Base-by-base conservation (phyloP, 352 stramenopile species). In the Globisporangium spiculum region DNA sequence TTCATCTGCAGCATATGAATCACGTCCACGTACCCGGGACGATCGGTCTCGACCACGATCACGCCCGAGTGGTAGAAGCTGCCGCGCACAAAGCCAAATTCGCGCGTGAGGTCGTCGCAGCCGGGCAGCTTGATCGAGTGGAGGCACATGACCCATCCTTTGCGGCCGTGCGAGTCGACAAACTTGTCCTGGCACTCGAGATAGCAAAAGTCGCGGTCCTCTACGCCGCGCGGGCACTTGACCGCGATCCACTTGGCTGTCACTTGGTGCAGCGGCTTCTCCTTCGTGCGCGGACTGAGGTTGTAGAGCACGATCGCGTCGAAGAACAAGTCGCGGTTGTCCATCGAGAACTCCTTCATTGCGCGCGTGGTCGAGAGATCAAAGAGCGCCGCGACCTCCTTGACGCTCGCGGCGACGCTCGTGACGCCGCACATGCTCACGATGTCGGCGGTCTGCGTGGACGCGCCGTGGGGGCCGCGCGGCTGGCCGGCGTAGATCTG, bases 171-270 rank as follows among this genome's bases (percentile, higher is more conserved):
- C 26, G 86, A 85, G 73, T 96, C 88, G 3, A 91, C 87, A 58
- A 96, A 96, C 75, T 92, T 88, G 74, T 96, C 86, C 60, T 96
- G 88, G 66, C 85, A 94, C 77, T 96, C 88, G 22, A 92, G 67
- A 64, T 80, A 91, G 69, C 83, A 91, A 67, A 88, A 93, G 69
- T 94, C 84, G 34, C 86, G 83, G 72, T 94, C 78, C 14, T 81
- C 75, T 0, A 92, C 60, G 24, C 81, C 84, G 16, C 76, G 73
- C n/a, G 86, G 82, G 63, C 76, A 84, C 61, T 83, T 73, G 34
- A 86, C 69, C 0, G 79, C 83, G 70, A 90, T 80, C 88, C 88
- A 96, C 69, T 94, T 94, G 72, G 88, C 86, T 46, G 86, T 92
- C 53, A 94, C 84, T 63, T 93, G 88, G 61, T 96, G 87, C 54